Evolutionary conservation across 805 yeast species (phyloP), one percentile per base, ranked within the genome.

Genomic region (Candida anglica): DNA sequence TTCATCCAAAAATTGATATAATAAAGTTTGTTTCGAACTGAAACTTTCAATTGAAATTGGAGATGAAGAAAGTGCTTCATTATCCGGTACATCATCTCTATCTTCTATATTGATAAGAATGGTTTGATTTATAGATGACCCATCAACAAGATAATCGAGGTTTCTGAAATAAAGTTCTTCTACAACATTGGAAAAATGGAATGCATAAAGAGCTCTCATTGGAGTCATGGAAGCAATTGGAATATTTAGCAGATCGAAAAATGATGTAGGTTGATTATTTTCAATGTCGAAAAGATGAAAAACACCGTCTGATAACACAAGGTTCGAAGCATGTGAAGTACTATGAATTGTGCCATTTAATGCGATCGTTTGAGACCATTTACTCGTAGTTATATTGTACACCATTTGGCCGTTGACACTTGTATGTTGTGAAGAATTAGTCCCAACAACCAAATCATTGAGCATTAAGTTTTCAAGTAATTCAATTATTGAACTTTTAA

Each of bases 81-180:
- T 63, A 25, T 58, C 62, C 8, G 41, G 38, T 4, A 47, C 42
- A 32, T 55, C 68, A 33, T 65, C 70, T 15, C 64, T 40, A 32
- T 58, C 71, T 16, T 52, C 56, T 2, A 48, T 33, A 29, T 63
- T 66, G 6, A 86, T 65, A 35, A 89, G 74, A 1, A 89, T 63
- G 0, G 95, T 82, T 48, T 79, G 83, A 18, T 71, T 61, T 0
- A 56, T 20, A 0, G 66, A 51, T 2, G 59, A 46, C 21, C 81
- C 78, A 35, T 79, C 81, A 13, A 89, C 72, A 30, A 86, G 56
- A 28, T 69, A 41, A 2, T 65, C 57, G 14, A 86, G 56, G 9
- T 73, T 69, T 38, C 88, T 72, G 34, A 85, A 73, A 28, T 75
- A 65, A 11, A 86, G 44, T 46, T 86, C 95, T n/a, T 73, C 69